Evolutionary conservation across 139 green algal species (phyloP), one percentile per base, ranked within the genome.

Genomic region (Tetradesmus obliquus): DNA sequence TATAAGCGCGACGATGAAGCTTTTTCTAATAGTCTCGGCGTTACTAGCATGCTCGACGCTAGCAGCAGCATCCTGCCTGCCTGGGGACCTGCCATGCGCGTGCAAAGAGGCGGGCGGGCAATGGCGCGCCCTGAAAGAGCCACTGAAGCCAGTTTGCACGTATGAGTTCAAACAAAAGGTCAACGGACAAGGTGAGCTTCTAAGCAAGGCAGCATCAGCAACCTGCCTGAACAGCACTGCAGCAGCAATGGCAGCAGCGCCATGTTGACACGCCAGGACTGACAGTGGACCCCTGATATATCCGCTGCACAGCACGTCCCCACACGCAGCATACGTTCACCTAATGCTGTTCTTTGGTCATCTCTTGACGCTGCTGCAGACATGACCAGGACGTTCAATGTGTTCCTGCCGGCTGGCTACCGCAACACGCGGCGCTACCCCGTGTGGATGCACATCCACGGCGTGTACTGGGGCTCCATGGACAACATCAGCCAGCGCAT

Each of bases 361-460:
- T 10, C 15, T 20, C 5, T 53, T 55, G 13, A 2, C 22, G 55
- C 19, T 17, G 55, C 84, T 60, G 71, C 86, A 90, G 86, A 83
- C 10, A 72, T 90, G 69, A 69, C 55, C 2, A 17, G 86, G 53
- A 84, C 69, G 1, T 90, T 88, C 88, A 92, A 92, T 8, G 80
- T 92, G 32, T 92, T 92, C 88, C 55, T 92, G 60, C 88, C 88
- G 10, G 60, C 19, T 5, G 62, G 58, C 60, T 92, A 58, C 51
- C 19, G 22, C 45, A 10, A 20, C 19, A 57, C 10, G 15, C 57
- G 53, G 3, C 20, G 32, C 45, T 92, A 88, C 45, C 88, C 88
- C 17, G 88, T 92, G 19, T 92, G 88, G 88, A 82, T 92, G 60
- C 88, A 92, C 80, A 88, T 92, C 58, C 88, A 92, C 51, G 88